Evolutionary conservation across 768 basidiomycete species (phyloP).

Genomic region (Austroboletus eburneus): DNA sequence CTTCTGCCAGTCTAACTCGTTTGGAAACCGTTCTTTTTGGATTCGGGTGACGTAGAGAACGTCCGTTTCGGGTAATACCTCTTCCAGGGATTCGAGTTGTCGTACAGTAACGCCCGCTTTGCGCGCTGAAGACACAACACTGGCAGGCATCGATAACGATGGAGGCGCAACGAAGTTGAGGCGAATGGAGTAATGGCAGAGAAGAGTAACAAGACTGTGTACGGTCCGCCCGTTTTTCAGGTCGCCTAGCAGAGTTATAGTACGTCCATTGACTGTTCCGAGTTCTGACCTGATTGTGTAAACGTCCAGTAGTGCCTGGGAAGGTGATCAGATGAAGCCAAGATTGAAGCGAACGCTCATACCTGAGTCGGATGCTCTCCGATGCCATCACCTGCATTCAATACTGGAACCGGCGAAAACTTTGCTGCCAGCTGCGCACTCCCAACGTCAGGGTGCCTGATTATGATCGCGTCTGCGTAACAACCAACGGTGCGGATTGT

Average conservation of each 20-base stretch:
- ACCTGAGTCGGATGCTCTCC: slow-evolving; percentile 98
- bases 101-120: slow-evolving; percentile 77
- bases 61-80: slow-evolving; percentile 88
- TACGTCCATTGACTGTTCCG: slow-evolving; percentile 95
- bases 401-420: slow-evolving; percentile 89
- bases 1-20: slow-evolving; percentile 76
- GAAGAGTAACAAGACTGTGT: slow-evolving; percentile 88
- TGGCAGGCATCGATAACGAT: slow-evolving; percentile 83
- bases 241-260: slow-evolving; percentile 90
- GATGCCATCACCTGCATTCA: slow-evolving; percentile 96
- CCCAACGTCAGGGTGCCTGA: slow-evolving; percentile 92
- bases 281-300: slow-evolving; percentile 98
- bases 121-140: slow-evolving; percentile 76
- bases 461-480: slow-evolving; percentile 91
- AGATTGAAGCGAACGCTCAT: slow-evolving; percentile 18
- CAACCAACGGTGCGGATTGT: slow-evolving; percentile 93
- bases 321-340: neutral
- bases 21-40: slow-evolving; percentile 90
- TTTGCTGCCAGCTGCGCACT: slow-evolving; percentile 96
- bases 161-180: slow-evolving; percentile 94
- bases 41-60: slow-evolving; percentile 96
- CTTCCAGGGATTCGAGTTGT: slow-evolving; percentile 85
- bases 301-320: slow-evolving; percentile 75
- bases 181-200: slow-evolving; percentile 88
- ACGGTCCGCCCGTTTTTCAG: slow-evolving; percentile 98